Evolutionary conservation across 768 basidiomycete genomes (phyloP).

Genomic region (Chalciporus pseudorubinellus): DNA sequence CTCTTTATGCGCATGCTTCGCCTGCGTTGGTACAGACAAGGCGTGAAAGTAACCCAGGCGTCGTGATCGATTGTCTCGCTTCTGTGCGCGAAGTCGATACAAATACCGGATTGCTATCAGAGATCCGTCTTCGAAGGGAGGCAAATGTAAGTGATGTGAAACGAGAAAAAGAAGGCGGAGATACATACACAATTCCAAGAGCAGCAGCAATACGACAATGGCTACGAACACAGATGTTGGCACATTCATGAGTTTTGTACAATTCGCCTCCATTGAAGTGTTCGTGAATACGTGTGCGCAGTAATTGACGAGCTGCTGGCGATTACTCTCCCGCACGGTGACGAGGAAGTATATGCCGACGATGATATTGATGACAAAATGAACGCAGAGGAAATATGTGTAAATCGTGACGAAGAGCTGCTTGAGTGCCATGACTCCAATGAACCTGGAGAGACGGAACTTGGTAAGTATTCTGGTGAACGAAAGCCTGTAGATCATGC

Average conservation of each 20-base stretch:
- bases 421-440: slow-evolving; percentile 62
- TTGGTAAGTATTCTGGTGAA: neutral
- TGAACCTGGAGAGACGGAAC: slow-evolving; percentile 41
- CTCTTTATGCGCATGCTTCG: slow-evolving; percentile 19
- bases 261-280: slow-evolving; percentile 42
- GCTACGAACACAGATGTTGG: slow-evolving; percentile 46
- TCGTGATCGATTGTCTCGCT: slow-evolving; percentile 38
- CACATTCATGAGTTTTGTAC: slow-evolving; percentile 40
- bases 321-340: slow-evolving; percentile 45
- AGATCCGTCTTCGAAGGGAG: slow-evolving; percentile 44
- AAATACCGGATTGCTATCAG: slow-evolving; percentile 54
- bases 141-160: neutral
- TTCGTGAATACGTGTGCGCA: slow-evolving; percentile 47
- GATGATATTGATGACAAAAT: slow-evolving; percentile 54
- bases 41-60: slow-evolving; percentile 34
- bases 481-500: neutral
- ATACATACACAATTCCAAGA: slow-evolving; percentile 57
- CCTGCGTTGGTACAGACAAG: slow-evolving; percentile 9
- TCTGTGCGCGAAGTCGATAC: slow-evolving; percentile 50
- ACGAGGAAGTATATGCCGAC: slow-evolving; percentile 53
- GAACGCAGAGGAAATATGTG: slow-evolving; percentile 53
- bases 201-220: slow-evolving; percentile 43
- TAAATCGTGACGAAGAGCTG: slow-evolving; percentile 58
- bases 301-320: slow-evolving; percentile 39
- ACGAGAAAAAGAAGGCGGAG: neutral